Evolutionary conservation across 1,139 yeast species (phyloP).

Genomic region (Pichia sp.): DNA sequence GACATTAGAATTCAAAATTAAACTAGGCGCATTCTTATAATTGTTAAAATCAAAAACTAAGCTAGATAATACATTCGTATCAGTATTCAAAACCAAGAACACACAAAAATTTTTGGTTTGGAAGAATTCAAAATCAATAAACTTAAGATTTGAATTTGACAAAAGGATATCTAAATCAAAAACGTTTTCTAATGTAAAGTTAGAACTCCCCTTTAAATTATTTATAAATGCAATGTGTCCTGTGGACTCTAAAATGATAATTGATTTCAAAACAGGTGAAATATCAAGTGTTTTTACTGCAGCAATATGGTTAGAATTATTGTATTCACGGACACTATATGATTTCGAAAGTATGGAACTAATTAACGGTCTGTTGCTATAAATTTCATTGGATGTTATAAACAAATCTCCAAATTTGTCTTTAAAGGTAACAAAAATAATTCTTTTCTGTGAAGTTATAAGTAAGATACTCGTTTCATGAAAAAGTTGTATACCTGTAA

Average conservation of each 20-base stretch:
- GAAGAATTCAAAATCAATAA: conserved; percentile 8
- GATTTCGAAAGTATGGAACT: conserved; percentile 21
- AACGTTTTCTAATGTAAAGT: conserved; percentile 7
- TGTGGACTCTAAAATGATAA: conserved; percentile 41
- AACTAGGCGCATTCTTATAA: neutral
- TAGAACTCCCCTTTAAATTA: conserved; percentile 11
- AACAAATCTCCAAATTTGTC: conserved; percentile 64
- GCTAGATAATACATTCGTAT: neutral
- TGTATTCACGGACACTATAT: conserved; percentile 19
- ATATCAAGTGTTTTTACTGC: conserved; percentile 39
- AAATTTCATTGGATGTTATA: conserved; percentile 34
- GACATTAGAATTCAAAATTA: neutral
- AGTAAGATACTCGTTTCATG: conserved; percentile 74
- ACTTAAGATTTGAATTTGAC: neutral
- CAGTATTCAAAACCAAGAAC: neutral
- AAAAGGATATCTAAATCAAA: conserved; percentile 1
- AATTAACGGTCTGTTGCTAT: conserved; percentile 30
- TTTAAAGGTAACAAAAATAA: conserved; percentile 55
- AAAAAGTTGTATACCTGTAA: conserved; percentile 53
- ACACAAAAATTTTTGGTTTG: neutral
- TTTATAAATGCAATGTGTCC: conserved; percentile 37
- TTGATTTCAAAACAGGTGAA: conserved; percentile 26
- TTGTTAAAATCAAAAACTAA: neutral
- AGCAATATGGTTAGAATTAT: conserved; percentile 42
- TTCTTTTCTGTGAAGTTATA: conserved; percentile 67